These are phyloP conservation scores for Verticillium albo-atrum DNA, from an alignment of 2,329 filamentous ascomycete species.

Conservation along the genomic window DNA sequence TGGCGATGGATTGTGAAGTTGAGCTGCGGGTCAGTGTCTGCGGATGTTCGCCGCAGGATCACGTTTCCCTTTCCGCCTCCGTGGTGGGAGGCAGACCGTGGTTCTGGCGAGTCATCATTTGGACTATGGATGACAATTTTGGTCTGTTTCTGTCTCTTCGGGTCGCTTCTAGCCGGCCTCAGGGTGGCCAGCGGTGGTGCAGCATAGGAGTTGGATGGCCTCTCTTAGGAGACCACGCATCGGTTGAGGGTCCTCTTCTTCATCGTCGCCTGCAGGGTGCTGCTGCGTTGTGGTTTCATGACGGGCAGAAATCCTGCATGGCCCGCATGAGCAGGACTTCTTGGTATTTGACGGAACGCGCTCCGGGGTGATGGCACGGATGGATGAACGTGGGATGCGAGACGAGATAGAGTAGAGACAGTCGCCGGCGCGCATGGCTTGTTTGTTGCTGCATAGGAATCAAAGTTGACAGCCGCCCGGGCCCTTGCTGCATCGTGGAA, in stretches of 20 bases:
- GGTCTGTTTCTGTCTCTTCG: background rate
- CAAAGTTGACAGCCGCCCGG: background rate
- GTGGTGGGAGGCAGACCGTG: background rate
- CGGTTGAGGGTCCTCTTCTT: background rate
- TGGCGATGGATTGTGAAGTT: background rate
- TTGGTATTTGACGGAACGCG: background rate
- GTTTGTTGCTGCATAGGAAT: background rate
- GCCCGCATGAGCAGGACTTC: background rate
- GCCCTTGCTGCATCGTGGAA: background rate
- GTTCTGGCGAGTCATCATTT: background rate
- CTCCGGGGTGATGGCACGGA: background rate
- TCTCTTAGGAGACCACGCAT: background rate
- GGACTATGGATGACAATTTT: background rate
- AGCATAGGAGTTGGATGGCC: background rate
- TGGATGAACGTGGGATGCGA: background rate
- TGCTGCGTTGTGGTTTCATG: background rate
- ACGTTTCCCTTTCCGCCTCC: background rate
- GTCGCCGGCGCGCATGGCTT: background rate
- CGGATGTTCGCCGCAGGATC: background rate
- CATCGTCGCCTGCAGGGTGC: background rate
- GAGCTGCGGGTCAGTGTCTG: background rate
- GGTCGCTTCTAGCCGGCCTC: background rate
- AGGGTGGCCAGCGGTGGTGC: background rate
- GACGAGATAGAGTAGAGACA: background rate
- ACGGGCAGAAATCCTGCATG: background rate